Evolutionary conservation across 148 eudicot species (phyloP), one percentile per base, ranked within the genome.

Genomic region (Chenopodium berlandieri): DNA sequence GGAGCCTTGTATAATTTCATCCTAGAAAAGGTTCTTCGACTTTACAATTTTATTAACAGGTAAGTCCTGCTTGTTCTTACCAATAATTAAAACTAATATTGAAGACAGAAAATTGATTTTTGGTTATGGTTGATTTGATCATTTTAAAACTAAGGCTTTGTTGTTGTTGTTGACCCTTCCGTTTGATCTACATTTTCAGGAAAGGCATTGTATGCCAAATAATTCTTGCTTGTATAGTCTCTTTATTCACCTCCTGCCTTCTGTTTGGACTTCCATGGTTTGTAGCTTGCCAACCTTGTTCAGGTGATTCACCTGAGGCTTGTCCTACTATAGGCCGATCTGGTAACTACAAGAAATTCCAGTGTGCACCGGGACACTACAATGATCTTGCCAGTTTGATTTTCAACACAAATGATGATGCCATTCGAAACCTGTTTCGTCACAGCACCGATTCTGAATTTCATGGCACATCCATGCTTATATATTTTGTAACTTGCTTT

Each of bases 201-300:
- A 92, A 92, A 88, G 94, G 99, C 69, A 19, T 83, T 58, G 77
- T 77, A 37, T 89, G 40, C 83, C 92, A 83, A 79, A 89, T 93
- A 84, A 22, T 89, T 71, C 86, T 95, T 25, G 97, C 99, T 76
- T 93, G 97, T 77, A 83, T 78, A 25, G 73, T 95, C 72, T 93
- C 99, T 32, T 78, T 93, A 34, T 87, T 88, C 86, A 95, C 98
- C 46, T 91, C 98, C 17, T 88, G 91, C 82, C 97, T 93, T 84
- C 89, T 95, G 44, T 93, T 93, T 86, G 97, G 97, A 68, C 87
- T 94, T 52, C 99, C 98, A n/a, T 92, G 97, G 97, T 81, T 96
- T n/a, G 94, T 92, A 60, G 65, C 90, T 56, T 96, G 98, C 84
- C 94, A 88, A 79, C 78, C 91, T 81, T 96, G 99, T 79, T 98